Conservation (phyloP, 202 grass and related monocot genomes). For the Dendrocalamus latiflorus region DNA sequence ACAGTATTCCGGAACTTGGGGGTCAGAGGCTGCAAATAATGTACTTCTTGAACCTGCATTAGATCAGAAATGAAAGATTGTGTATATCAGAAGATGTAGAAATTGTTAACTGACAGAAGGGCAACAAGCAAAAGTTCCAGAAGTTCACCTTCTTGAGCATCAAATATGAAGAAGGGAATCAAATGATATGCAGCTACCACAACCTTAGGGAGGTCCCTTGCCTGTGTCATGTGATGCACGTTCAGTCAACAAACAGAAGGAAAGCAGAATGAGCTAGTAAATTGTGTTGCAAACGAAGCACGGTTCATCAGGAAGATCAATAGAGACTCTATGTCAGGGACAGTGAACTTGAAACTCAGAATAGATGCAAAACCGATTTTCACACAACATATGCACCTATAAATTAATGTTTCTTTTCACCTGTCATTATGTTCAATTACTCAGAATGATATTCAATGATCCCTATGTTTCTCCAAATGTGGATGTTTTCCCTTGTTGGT, state of each 20-base stretch:
- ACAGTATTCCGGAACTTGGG: constrained; percentile 87
- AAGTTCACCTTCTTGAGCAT: constrained; percentile 69
- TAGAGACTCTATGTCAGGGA: not conserved
- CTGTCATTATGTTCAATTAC: not conserved
- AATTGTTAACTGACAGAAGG: not conserved
- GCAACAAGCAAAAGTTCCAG: not conserved
- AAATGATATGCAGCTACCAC: constrained; percentile 69
- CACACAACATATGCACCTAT: constrained; percentile 1
- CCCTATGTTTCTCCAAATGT: not conserved
- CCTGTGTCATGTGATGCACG: constrained; percentile 37
- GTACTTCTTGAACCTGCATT: constrained; percentile 74
- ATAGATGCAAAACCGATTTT: constrained; percentile 1
- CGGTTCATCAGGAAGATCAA: not conserved
- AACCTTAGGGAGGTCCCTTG: constrained; percentile 79
- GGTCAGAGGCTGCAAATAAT: constrained; percentile 77
- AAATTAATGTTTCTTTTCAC: not conserved
- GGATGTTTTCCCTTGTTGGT: not conserved
- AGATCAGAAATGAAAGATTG: constrained; percentile 9
- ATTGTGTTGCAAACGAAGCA: not conserved
- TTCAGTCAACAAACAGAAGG: not conserved
- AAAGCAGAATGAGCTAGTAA: too few relatives aligned
- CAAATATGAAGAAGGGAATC: constrained; percentile 97
- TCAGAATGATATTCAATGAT: not conserved
- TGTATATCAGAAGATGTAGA: constrained; percentile 19
- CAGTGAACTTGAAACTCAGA: not conserved